These are phyloP conservation scores for Stephanocyclus meneghinianus DNA, from an alignment of 352 stramenopile species.

Conservation along the genomic window DNA sequence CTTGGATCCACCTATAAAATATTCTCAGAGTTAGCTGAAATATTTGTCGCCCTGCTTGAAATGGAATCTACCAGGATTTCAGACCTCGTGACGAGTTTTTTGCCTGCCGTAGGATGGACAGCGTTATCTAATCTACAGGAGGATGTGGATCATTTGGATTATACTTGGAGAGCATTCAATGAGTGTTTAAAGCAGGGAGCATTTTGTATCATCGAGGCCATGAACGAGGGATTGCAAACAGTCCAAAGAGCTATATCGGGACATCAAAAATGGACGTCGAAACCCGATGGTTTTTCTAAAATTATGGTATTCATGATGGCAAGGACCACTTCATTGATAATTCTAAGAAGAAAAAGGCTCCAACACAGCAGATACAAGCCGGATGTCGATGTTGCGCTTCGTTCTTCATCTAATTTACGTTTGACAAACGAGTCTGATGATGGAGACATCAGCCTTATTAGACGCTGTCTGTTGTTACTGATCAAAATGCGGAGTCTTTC, in stretches of 20 bases:
- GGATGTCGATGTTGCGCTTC: not conserved
- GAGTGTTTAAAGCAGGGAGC: slow-evolving; percentile 11
- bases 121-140: slow-evolving; percentile 26
- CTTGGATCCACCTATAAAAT: slow-evolving; percentile 35
- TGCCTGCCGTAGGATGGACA: slow-evolving; percentile 19
- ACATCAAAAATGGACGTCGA: not conserved
- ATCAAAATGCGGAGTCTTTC: slow-evolving; percentile 17
- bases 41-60: slow-evolving; percentile 33
- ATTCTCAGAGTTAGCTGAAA: slow-evolving; percentile 32
- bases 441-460: slow-evolving; percentile 3
- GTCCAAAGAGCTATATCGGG: slow-evolving; percentile 19
- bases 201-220: slow-evolving; percentile 18
- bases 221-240: slow-evolving; percentile 24
- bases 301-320: slow-evolving; percentile 41
- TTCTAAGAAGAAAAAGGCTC: slow-evolving; percentile 5
- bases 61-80: slow-evolving; percentile 16
- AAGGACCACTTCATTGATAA: slow-evolving; percentile 33
- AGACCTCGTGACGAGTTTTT: slow-evolving; percentile 9
- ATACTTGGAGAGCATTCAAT: slow-evolving; percentile 12
- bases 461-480: not conserved
- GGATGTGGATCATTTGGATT: slow-evolving; percentile 21
- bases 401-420: not conserved
- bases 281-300: slow-evolving; percentile 29
- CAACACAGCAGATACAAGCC: not conserved
- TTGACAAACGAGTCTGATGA: not conserved